These are phyloP conservation scores for Nasturtium officinale DNA, from an alignment of 345 rosid genomes.

Conservation along the genomic window DNA sequence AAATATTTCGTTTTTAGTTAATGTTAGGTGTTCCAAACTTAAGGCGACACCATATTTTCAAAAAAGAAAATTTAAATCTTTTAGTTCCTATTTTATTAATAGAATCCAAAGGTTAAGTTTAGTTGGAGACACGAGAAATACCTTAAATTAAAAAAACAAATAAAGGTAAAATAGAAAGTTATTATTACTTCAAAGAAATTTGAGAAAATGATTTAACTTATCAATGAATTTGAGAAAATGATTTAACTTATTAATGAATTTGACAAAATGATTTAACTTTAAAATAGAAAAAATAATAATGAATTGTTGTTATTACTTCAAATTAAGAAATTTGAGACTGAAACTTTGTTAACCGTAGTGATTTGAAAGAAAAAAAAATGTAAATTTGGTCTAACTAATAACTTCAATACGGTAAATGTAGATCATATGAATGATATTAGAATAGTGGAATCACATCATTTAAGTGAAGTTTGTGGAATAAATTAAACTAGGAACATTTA, in stretches of 20 bases:
- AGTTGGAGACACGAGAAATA: constrained; percentile 20
- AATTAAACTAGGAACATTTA: background rate
- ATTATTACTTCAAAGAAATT: no score
- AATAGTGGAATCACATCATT: background rate
- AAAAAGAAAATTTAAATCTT: background rate
- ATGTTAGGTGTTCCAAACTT: constrained; percentile 33
- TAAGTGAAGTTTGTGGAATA: background rate
- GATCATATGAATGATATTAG: background rate
- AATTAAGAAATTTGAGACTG: background rate
- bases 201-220: no score
- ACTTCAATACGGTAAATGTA: background rate
- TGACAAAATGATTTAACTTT: no score
- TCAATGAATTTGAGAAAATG: no score
- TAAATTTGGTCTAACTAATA: background rate
- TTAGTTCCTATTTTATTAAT: constrained; percentile 16
- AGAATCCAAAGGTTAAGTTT: constrained; percentile 38
- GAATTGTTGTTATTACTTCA: no score
- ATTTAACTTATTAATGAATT: no score
- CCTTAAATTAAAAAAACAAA: background rate
- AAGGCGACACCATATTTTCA: constrained; percentile 16
- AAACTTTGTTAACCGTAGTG: background rate
- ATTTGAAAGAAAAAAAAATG: background rate
- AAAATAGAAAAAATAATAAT: background rate
- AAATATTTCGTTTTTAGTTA: constrained; percentile 8
- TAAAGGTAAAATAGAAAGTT: background rate